A percentile compares a stretch with the other conserved stretches of the same genome.
Conservation (phyloP, 257 asterid genomes). For the Anisodus acutangulus region DNA sequence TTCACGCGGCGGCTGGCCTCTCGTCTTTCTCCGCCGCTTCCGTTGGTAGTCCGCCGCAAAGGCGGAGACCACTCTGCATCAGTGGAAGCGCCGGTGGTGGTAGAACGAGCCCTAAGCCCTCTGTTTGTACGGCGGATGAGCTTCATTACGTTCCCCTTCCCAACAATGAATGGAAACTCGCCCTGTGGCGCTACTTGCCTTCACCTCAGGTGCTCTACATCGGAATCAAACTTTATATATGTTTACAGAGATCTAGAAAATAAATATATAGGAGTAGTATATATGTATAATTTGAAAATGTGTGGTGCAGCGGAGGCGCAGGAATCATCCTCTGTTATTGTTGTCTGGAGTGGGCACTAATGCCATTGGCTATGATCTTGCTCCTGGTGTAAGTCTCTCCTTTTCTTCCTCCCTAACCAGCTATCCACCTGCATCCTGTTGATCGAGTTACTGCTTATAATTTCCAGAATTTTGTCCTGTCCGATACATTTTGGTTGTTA, state of each 20-base stretch:
- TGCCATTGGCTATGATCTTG: conserved; percentile 95
- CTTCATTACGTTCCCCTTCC: conserved; percentile 85
- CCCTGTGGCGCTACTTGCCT: conserved; percentile 95
- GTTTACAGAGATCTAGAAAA: not conserved
- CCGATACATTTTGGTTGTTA: not conserved
- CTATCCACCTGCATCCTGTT: not conserved
- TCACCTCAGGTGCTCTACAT: conserved; percentile 62
- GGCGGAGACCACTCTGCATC: not conserved
- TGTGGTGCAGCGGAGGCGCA: conserved; percentile 22
- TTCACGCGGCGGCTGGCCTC: conserved; percentile 55
- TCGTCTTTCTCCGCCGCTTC: conserved; percentile 30
- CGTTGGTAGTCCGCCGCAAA: conserved; percentile 25
- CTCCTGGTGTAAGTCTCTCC: conserved; percentile 69
- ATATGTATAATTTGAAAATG: not conserved
- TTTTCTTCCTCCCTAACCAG: not conserved
- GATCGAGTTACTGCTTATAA: not conserved
- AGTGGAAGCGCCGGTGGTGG: not conserved
- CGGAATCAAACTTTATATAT: not conserved
- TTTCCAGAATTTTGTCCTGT: not conserved
- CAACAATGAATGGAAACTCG: conserved; percentile 76
- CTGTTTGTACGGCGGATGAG: conserved; percentile 96
- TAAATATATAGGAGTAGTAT: not conserved
- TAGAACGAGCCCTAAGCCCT: conserved; percentile 54
- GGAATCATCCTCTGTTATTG: conserved; percentile 94
- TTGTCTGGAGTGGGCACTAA: conserved; percentile 95